Conservation (phyloP, 768 basidiomycete species). For the Hygrocybe coccinea region DNA sequence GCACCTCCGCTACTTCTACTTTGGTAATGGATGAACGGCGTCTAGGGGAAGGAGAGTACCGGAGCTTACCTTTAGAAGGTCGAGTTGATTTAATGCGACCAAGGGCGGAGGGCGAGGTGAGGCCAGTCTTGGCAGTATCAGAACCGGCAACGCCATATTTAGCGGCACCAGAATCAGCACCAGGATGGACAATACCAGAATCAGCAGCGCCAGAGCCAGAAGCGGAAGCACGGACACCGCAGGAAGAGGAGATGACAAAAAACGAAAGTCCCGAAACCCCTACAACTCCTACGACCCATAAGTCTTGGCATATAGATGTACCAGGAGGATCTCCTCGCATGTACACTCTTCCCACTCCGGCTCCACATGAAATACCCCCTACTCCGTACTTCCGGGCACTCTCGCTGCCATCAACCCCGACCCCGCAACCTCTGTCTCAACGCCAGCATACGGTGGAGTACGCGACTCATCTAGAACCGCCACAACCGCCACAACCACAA, state of each 20-base stretch:
- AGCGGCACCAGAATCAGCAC: background rate
- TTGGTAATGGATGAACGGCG: slow-evolving; percentile 5
- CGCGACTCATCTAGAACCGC: slow-evolving; percentile 10
- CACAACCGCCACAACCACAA: slow-evolving; percentile 5
- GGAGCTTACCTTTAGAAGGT: slow-evolving; percentile 78
- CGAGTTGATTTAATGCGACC: slow-evolving; percentile 84
- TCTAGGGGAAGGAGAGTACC: slow-evolving; percentile 65
- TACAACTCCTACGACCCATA: slow-evolving; percentile 34
- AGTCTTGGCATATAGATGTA: slow-evolving; percentile 13
- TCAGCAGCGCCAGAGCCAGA: slow-evolving; percentile 1
- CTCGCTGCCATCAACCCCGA: slow-evolving; percentile 48
- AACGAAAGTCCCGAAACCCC: slow-evolving; percentile 18
- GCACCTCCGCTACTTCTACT: slow-evolving; percentile 20
- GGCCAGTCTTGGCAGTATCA: background rate
- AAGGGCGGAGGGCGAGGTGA: slow-evolving; percentile 21
- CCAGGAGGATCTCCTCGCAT: slow-evolving; percentile 36
- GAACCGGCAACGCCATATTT: background rate
- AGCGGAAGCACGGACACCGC: background rate
- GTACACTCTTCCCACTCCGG: slow-evolving; percentile 58
- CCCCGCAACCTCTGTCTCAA: slow-evolving; percentile 15
- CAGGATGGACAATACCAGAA: no score
- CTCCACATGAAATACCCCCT: slow-evolving; percentile 55
- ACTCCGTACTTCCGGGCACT: slow-evolving; percentile 49
- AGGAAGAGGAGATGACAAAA: background rate
- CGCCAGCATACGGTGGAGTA: slow-evolving; percentile 7